Evolutionary conservation across 2,329 filamentous ascomycete genomes (phyloP), one percentile per base, ranked within the genome.

Genomic region (Colletotrichum limetticola): DNA sequence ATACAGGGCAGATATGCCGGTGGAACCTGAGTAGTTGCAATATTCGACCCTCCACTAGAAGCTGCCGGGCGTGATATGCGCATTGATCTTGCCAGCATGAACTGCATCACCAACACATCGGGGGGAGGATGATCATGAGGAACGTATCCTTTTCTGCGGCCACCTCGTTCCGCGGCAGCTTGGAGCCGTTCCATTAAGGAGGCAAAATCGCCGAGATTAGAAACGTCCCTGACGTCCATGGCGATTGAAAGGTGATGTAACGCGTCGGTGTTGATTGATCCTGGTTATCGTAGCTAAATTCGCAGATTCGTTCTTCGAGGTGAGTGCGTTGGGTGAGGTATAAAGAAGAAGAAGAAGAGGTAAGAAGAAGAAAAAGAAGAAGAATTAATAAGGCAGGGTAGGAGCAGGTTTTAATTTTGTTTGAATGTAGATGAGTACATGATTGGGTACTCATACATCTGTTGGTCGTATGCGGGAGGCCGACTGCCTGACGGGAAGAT

Each of bases 1-100:
- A 74, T 52, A 64, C 80, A 78, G 4, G 80, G 80, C 3, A 67
- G 53, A 16, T 81, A 81, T 6, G 60, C 35, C 4, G 55, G n/a
- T 5, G 67, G 60, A n/a, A 71, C 16, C 14, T 60, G 52, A 11
- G 60, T 52, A 12, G 71, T 61, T 16, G 74, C 46, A 26, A 26
- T 8, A 14, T 24, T 7, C 19, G 7, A 66, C 11, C 2, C 4
- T 28, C 3, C 16, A 1, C 4, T 24, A 5, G 2, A 8, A 22
- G 24, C 22, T 49, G 2, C 7, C 35, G 37, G 26, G 8, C 14
- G 3, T 26, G 59, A 9, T 12, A 11, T 12, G 24, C 22, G 6
- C 37, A 16, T 2, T 3, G 3, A 14, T 9, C 4, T 4, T 30
- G 3, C 5, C 61, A 35, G n/a, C 11, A 46, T 55, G 58, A 68